These are phyloP conservation scores for Xylariaceae sp. DNA, from an alignment of 2,329 filamentous ascomycete species.

Conservation along the genomic window DNA sequence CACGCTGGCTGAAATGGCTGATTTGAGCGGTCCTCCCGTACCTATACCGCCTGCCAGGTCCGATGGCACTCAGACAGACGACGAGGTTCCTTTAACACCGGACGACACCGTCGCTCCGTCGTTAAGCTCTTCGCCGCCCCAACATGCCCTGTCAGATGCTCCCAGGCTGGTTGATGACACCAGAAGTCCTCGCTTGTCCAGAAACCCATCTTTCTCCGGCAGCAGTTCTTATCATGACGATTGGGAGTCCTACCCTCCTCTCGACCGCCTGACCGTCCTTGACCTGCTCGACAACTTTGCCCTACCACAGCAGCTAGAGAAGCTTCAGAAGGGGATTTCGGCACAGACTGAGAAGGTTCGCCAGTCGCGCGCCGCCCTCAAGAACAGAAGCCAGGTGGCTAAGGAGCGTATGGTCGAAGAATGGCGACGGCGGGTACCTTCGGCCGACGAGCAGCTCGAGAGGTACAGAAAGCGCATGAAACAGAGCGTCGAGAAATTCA, in stretches of 20 bases:
- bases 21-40: constrained; percentile 36
- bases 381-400: constrained; percentile 75
- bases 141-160: constrained; percentile 51
- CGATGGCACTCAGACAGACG: constrained; percentile 45
- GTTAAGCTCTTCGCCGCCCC: constrained; percentile 46
- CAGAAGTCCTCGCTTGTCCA: constrained; percentile 65
- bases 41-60: constrained; percentile 42
- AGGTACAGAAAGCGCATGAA: constrained; percentile 89
- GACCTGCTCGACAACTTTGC: constrained; percentile 95
- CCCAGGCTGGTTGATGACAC: constrained; percentile 52
- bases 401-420: constrained; percentile 89
- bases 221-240: constrained; percentile 87
- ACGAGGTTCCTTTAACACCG: constrained; percentile 47
- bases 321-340: constrained; percentile 80
- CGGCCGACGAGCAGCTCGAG: constrained; percentile 89
- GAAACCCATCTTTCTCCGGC: constrained; percentile 79
- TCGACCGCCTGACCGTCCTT: constrained; percentile 88
- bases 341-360: constrained; percentile 84
- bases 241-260: constrained; percentile 82
- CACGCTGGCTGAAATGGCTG: constrained; percentile 49
- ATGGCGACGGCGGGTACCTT: constrained; percentile 83
- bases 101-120: constrained; percentile 47
- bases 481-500: constrained; percentile 83
- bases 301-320: constrained; percentile 86
- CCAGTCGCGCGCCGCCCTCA: constrained; percentile 78